Evolutionary conservation across 768 basidiomycete genomes (phyloP).

Genomic region (Tricholoma flavovirens): DNA sequence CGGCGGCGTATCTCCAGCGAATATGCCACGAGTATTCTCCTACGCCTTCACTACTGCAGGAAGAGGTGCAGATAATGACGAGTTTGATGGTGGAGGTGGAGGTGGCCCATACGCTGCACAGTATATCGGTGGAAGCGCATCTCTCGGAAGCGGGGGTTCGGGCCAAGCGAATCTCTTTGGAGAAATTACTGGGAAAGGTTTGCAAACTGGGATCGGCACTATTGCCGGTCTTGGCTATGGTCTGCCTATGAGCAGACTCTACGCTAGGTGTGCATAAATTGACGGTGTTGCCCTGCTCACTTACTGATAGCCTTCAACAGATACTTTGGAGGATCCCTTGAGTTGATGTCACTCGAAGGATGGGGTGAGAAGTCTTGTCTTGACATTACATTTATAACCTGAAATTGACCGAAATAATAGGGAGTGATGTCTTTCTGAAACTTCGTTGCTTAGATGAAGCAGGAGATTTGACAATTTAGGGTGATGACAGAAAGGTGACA

Average conservation of each 20-base stretch:
- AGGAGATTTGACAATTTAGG: slow-evolving; percentile 35
- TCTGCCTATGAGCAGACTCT: slow-evolving; percentile 72
- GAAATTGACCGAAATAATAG: slow-evolving; percentile 19
- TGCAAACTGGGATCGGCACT: slow-evolving; percentile 81
- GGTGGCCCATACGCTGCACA: slow-evolving; percentile 79
- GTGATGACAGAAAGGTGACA: background rate
- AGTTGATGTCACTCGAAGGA: slow-evolving; percentile 75
- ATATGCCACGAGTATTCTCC: slow-evolving; percentile 80
- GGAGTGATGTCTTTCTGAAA: slow-evolving; percentile 46
- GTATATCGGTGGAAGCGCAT: slow-evolving; percentile 67
- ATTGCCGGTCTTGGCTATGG: slow-evolving; percentile 90
- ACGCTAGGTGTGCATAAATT: slow-evolving; percentile 42
- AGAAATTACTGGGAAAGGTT: slow-evolving; percentile 71
- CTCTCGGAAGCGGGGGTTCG: slow-evolving; percentile 38
- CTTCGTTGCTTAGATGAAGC: slow-evolving; percentile 47
- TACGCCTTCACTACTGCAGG: slow-evolving; percentile 90
- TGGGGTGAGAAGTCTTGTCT: slow-evolving; percentile 53
- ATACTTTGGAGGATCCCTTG: slow-evolving; percentile 84
- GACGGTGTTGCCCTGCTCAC: slow-evolving; percentile 11
- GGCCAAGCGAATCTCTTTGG: slow-evolving; percentile 58
- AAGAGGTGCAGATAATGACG: slow-evolving; percentile 29
- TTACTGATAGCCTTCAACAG: slow-evolving; percentile 24
- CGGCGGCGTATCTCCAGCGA: slow-evolving; percentile 70
- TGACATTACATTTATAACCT: slow-evolving; percentile 3
- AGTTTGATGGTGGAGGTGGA: slow-evolving; percentile 35